Evolutionary conservation across 2,329 filamentous ascomycete genomes (phyloP).

Genomic region (Pseudogymnoascus sp.): DNA sequence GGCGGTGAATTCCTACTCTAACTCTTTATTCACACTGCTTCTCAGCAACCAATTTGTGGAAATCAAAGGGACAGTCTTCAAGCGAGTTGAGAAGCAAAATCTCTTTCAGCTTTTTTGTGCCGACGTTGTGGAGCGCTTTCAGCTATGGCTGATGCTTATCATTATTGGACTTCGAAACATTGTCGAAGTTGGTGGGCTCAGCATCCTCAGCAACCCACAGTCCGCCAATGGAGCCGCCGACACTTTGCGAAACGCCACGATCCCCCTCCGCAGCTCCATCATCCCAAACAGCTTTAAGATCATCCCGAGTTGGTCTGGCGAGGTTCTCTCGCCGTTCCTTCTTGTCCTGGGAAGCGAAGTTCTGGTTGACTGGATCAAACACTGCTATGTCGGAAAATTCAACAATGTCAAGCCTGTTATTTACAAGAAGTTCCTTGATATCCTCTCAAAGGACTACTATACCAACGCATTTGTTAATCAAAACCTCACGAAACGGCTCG

Average conservation of each 20-base stretch:
- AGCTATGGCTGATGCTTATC: conserved; percentile 92
- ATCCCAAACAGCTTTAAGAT: conserved; percentile 87
- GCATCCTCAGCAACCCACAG: conserved; percentile 39
- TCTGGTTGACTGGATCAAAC: conserved; percentile 93
- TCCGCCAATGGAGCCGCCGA: conserved; percentile 40
- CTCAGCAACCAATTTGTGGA: conserved; percentile 98
- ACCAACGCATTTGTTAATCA: conserved; percentile 88
- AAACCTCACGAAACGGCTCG: conserved; percentile 80
- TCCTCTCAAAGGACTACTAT: conserved; percentile 96
- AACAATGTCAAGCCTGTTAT: conserved; percentile 92
- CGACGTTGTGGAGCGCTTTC: conserved; percentile 93
- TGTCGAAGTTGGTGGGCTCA: conserved; percentile 85
- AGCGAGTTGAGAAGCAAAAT: conserved; percentile 97
- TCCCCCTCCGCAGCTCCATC: conserved; percentile 63
- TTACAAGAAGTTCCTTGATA: conserved; percentile 83
- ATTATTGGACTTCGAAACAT: conserved; percentile 96
- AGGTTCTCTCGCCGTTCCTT: conserved; percentile 86
- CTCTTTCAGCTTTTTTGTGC: conserved; percentile 94
- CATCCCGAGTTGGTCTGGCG: conserved; percentile 76
- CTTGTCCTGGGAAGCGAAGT: conserved; percentile 94
- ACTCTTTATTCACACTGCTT: conserved; percentile 82
- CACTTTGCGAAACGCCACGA: conserved; percentile 43
- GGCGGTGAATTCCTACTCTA: conserved; percentile 96
- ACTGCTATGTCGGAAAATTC: conserved; percentile 97
- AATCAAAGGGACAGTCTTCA: conserved; percentile 97